These are phyloP conservation scores for Camellia granthamiana DNA, from an alignment of 148 eudicot species.

Conservation along the genomic window DNA sequence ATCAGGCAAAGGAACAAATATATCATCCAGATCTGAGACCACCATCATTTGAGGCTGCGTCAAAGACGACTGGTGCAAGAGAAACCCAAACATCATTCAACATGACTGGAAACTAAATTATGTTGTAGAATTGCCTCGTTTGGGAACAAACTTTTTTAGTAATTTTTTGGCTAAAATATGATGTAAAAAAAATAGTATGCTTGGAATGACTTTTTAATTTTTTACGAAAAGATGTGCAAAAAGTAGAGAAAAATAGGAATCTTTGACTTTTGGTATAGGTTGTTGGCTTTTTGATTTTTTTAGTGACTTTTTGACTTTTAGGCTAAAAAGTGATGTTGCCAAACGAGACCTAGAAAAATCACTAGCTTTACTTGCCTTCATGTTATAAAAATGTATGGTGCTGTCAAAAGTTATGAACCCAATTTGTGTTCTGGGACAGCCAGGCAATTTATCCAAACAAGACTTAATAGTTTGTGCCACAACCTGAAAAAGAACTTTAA, in stretches of 20 bases:
- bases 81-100: slow-evolving; percentile 25
- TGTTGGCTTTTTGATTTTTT: no score
- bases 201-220: no score
- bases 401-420: slow-evolving; percentile 98
- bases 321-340: no score
- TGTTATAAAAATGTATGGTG: slow-evolving; percentile 87
- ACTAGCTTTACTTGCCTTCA: slow-evolving; percentile 89
- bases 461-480: slow-evolving; percentile 89
- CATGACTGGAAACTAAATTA: not conserved
- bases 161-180: no score
- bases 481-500: slow-evolving; percentile 45
- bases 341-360: not conserved
- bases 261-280: no score
- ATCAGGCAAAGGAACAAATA: slow-evolving; percentile 96
- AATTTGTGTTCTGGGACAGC: slow-evolving; percentile 86
- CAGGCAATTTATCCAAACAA: slow-evolving; percentile 82
- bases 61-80: slow-evolving; percentile 78
- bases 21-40: slow-evolving; percentile 88
- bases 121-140: no score
- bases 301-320: no score
- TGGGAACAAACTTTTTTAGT: no score
- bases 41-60: slow-evolving; percentile 99
- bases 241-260: no score
- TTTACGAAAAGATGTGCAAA: no score
- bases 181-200: no score